phyloP scores from a whole-genome alignment of 805 yeast species.

The Starmerella khaoyaiensis region DNA sequence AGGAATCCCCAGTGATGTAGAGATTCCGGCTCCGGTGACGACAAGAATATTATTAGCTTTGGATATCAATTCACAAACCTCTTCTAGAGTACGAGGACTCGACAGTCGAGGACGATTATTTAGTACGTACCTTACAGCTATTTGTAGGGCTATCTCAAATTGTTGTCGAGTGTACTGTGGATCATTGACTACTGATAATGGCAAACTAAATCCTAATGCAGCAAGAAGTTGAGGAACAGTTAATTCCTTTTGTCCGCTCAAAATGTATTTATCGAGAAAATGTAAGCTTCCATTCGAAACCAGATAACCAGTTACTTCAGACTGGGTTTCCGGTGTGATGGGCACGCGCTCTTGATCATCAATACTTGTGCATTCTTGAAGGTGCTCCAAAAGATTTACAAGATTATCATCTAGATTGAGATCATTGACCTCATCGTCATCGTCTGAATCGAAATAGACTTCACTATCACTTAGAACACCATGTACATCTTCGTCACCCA shows the following conservation, averaged over 20 bases:
- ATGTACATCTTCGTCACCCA: slow-evolving; percentile 43
- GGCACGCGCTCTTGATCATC: slow-evolving; percentile 16
- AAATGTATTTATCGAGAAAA: slow-evolving; percentile 51
- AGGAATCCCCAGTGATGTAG: slow-evolving; percentile 81
- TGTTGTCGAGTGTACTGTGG: slow-evolving; percentile 10
- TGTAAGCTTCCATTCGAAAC: slow-evolving; percentile 46
- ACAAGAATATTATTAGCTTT: slow-evolving; percentile 52
- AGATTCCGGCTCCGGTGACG: slow-evolving; percentile 86
- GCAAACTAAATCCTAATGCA: slow-evolving; percentile 48
- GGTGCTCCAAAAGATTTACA: slow-evolving; percentile 17
- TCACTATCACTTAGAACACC: slow-evolving; percentile 23
- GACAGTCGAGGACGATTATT: slow-evolving; percentile 19
- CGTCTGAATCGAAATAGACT: slow-evolving; percentile 19
- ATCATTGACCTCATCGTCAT: slow-evolving; percentile 15
- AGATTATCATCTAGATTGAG: slow-evolving; percentile 5
- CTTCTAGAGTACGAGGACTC: slow-evolving; percentile 37
- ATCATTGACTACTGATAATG: slow-evolving; percentile 15
- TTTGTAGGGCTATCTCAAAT: slow-evolving; percentile 21
- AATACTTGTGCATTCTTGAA: slow-evolving; percentile 21
- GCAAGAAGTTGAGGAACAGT: slow-evolving; percentile 46
- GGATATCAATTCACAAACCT: slow-evolving; percentile 42
- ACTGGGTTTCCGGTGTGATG: slow-evolving; percentile 32
- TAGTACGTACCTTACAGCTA: slow-evolving; percentile 18
- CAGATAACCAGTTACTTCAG: slow-evolving; percentile 40
- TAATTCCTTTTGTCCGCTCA: slow-evolving; percentile 30